Evolutionary conservation across 2,329 filamentous ascomycete genomes (phyloP).

Genomic region (Fusarium denticulatum): DNA sequence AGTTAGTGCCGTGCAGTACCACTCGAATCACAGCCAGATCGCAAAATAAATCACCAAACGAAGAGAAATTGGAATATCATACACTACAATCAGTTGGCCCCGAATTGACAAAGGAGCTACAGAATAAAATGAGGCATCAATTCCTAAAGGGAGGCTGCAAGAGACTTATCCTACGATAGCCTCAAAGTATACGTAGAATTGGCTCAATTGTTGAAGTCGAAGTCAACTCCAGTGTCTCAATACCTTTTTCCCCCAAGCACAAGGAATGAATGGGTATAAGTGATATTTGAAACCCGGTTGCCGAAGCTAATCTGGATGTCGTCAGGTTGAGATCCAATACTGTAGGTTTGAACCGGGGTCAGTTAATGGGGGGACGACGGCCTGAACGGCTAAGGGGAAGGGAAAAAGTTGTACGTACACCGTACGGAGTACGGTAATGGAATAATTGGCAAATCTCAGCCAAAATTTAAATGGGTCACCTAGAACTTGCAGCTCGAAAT

Average conservation of each 20-base stretch:
- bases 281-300: neutral
- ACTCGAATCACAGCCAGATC: neutral
- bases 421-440: neutral
- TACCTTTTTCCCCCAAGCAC: no score
- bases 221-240: neutral
- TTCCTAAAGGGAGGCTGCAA: neutral
- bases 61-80: neutral
- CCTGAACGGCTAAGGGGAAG: neutral
- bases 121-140: neutral
- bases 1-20: neutral
- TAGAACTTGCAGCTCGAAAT: neutral
- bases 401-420: conserved; percentile 4
- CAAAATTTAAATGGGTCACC: conserved; percentile 3
- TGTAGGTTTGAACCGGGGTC: conserved; percentile 1
- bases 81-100: neutral
- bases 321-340: neutral
- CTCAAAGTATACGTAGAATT: neutral
- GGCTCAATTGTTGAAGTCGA: neutral
- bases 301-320: neutral
- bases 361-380: neutral
- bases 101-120: neutral
- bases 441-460: conserved; percentile 20
- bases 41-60: neutral
- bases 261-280: neutral
- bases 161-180: neutral